These are phyloP conservation scores for Phytophthora chlamydospora DNA, from an alignment of 352 stramenopile genomes.

Conservation along the genomic window DNA sequence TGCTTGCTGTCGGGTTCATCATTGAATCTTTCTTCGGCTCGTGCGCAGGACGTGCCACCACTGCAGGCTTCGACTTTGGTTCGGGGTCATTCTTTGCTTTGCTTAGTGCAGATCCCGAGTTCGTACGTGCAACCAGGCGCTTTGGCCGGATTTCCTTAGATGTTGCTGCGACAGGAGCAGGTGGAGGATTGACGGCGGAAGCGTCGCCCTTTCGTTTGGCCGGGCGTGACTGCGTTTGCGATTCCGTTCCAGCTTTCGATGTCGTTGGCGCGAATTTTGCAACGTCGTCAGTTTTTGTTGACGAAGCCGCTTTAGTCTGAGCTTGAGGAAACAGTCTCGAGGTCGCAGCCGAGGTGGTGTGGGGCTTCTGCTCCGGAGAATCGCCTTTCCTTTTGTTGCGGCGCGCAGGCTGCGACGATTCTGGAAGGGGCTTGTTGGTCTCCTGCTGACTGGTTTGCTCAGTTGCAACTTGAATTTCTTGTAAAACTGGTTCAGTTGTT, in stretches of 20 bases:
- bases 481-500: too few species aligned
- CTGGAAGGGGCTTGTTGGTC: neutral
- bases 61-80: slow-evolving; percentile 7
- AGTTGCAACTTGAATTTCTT: too few species aligned
- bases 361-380: slow-evolving; percentile 9
- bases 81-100: slow-evolving; percentile 12
- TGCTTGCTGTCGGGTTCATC: slow-evolving; percentile 41
- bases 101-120: slow-evolving; percentile 7
- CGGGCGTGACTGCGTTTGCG: slow-evolving; percentile 8
- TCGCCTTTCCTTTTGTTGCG: slow-evolving; percentile 32
- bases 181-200: slow-evolving; percentile 16
- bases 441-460: neutral
- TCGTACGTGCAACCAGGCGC: slow-evolving; percentile 18
- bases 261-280: slow-evolving; percentile 1
- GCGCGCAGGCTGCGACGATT: slow-evolving; percentile 6
- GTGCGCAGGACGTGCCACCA: slow-evolving; percentile 9
- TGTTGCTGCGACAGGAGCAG: slow-evolving; percentile 9
- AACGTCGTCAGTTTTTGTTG: slow-evolving; percentile 1
- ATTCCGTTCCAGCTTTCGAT: slow-evolving; percentile 4
- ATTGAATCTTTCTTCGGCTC: slow-evolving; percentile 32
- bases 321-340: slow-evolving; percentile 4
- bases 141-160: slow-evolving; percentile 18
- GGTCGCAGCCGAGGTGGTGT: neutral
- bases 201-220: slow-evolving; percentile 26
- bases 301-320: neutral